Evolutionary conservation across 1,284 basidiomycete species (phyloP), one percentile per base, ranked within the genome.

Genomic region (Hemileia vastatrix): DNA sequence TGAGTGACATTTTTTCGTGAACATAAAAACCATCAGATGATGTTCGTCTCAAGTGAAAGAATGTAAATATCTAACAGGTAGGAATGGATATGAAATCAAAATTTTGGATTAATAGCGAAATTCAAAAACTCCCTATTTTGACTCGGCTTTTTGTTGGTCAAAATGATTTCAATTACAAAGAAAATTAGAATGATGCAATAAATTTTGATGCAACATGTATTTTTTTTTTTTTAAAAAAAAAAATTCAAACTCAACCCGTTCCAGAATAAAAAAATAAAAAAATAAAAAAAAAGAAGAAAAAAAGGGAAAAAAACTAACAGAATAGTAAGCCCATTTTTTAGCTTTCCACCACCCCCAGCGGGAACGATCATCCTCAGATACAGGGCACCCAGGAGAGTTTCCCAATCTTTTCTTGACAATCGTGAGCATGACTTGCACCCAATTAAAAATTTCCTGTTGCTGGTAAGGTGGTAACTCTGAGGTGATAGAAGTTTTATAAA

Each of bases 271-370:
- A n/a, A n/a, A n/a, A n/a, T n/a, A n/a, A n/a, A n/a, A n/a, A n/a
- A n/a, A n/a, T n/a, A n/a, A n/a, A n/a, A n/a, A n/a, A n/a, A n/a
- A n/a, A n/a, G 3, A 13, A 27, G 24, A 1, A 9, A 15, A 23
- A 1, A 23, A 18, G 23, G 2, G 31, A 24, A 45, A 23, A 11
- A 18, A 19, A 54, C 64, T 85, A 6, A 90, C 78, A 47, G 83
- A 83, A 33, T 81, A 83, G 72, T 85, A 90, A 1, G 89, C 86
- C 88, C 89, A 90, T 72, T 92, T 92, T 77, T 91, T 92, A 4
- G 85, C 82, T 71, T 86, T 86, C 85, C 87, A 88, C 89, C 89
- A 92, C 67, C 88, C 86, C 60, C 80, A 83, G 54, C 79, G 79
- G 76, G 91, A 87, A 44, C 86, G 79, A 32, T 87, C 86, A 3